These are phyloP conservation scores for Arabidopsis lyrata DNA, from an alignment of 441 rosid genomes.

Conservation along the genomic window DNA sequence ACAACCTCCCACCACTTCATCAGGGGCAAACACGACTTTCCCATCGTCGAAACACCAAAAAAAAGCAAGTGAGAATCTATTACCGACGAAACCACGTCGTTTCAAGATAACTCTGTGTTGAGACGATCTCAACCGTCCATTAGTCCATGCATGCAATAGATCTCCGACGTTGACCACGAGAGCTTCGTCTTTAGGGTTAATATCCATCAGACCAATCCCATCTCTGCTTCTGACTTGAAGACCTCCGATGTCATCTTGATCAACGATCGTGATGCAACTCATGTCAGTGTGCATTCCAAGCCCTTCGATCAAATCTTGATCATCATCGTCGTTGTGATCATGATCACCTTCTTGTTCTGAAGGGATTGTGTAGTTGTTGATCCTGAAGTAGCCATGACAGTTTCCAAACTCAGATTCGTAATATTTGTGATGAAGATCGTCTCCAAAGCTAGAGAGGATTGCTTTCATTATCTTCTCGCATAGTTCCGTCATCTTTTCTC, in stretches of 20 bases:
- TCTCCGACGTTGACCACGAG: constrained; percentile 66
- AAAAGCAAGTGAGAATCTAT: constrained; percentile 58
- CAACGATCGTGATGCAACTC: constrained; percentile 71
- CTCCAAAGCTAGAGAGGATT: constrained; percentile 50
- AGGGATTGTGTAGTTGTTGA: constrained; percentile 61
- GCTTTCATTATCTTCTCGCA: constrained; percentile 55
- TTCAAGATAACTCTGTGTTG: constrained; percentile 59
- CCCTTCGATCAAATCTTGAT: constrained; percentile 53
- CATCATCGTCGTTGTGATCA: neutral
- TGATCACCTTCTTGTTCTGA: constrained; percentile 12
- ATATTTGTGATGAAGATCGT: constrained; percentile 45
- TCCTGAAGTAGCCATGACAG: constrained; percentile 67
- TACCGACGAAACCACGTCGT: constrained; percentile 33
- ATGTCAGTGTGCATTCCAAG: constrained; percentile 77
- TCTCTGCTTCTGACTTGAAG: constrained; percentile 60
- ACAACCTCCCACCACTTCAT: constrained; percentile 50
- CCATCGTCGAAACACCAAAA: constrained; percentile 63
- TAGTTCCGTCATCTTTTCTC: constrained; percentile 58
- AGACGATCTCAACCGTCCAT: constrained; percentile 56
- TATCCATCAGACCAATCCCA: constrained; percentile 60
- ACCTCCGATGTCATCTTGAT: constrained; percentile 68
- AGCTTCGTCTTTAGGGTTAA: constrained; percentile 55
- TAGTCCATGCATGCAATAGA: constrained; percentile 67
- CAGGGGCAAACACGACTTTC: constrained; percentile 53
- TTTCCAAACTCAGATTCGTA: constrained; percentile 53